These are phyloP conservation scores for Hypomyces perniciosus DNA, from an alignment of 2,329 filamentous ascomycete genomes.

Conservation along the genomic window DNA sequence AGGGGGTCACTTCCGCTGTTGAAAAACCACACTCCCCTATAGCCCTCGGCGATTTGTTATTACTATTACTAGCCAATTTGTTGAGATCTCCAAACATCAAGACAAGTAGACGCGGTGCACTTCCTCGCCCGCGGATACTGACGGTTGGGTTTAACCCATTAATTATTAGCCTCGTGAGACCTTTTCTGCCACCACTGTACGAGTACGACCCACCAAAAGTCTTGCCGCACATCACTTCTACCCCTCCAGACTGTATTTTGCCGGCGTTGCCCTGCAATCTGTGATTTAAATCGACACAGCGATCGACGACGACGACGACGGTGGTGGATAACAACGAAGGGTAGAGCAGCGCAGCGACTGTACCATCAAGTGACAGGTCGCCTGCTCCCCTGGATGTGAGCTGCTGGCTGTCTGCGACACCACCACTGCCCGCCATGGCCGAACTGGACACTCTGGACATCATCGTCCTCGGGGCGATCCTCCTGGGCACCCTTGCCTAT, in stretches of 20 bases:
- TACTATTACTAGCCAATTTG: too few species aligned
- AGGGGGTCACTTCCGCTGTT: too few species aligned
- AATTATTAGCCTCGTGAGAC: background rate
- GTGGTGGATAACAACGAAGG: background rate
- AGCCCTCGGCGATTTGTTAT: too few species aligned
- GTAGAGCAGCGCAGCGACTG: too few species aligned
- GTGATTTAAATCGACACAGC: background rate
- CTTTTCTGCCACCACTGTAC: background rate
- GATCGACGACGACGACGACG: background rate
- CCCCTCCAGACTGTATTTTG: background rate
- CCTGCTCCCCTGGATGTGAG: background rate
- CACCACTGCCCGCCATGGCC: conserved; percentile 61
- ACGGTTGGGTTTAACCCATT: background rate
- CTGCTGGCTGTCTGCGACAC: background rate
- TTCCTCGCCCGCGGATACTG: too few species aligned
- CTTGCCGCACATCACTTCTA: background rate
- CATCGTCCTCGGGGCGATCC: conserved; percentile 77
- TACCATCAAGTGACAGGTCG: too few species aligned
- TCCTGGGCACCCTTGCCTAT: conserved; percentile 85
- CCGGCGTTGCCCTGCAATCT: background rate
- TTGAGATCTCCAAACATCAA: too few species aligned
- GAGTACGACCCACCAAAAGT: background rate
- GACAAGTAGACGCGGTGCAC: too few species aligned
- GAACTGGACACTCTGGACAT: conserved; percentile 95
- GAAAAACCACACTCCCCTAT: too few species aligned